phyloP scores from a whole-genome alignment of 192 early-diverging fungal genomes.

The Entomortierella chlamydospora region DNA sequence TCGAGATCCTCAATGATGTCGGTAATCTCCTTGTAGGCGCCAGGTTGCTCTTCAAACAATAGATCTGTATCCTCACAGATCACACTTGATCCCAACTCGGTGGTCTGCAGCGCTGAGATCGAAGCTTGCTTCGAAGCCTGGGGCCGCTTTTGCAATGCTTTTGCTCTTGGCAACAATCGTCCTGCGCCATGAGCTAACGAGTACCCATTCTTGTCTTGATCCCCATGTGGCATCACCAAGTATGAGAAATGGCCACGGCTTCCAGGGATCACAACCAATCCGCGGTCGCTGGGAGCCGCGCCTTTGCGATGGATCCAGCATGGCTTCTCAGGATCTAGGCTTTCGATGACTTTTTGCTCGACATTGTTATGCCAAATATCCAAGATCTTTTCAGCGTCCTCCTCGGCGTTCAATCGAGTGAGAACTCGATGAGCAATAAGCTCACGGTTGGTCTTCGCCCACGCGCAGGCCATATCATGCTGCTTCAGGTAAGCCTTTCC shows the following conservation, averaged over 20 bases:
- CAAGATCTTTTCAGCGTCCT: slow-evolving; percentile 52
- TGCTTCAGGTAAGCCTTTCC: slow-evolving; percentile 54
- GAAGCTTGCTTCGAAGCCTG: slow-evolving; percentile 45
- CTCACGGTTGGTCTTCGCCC: slow-evolving; percentile 66
- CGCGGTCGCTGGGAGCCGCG: slow-evolving; percentile 65
- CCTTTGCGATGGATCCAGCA: slow-evolving; percentile 70
- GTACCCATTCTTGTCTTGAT: slow-evolving; percentile 60
- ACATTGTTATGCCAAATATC: slow-evolving; percentile 73
- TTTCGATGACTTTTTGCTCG: slow-evolving; percentile 39
- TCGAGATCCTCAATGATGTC: slow-evolving; percentile 63
- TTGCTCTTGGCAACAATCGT: slow-evolving; percentile 57
- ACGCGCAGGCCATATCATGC: slow-evolving; percentile 61
- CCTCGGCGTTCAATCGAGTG: slow-evolving; percentile 41
- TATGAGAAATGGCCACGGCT: slow-evolving; percentile 68
- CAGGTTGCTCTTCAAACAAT: slow-evolving; percentile 69
- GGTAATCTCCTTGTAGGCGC: slow-evolving; percentile 70
- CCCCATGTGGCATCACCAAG: slow-evolving; percentile 61
- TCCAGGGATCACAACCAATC: slow-evolving; percentile 69
- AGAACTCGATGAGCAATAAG: slow-evolving; percentile 66
- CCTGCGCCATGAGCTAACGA: slow-evolving; percentile 72
- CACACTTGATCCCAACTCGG: slow-evolving; percentile 61
- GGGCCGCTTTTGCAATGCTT: slow-evolving; percentile 52
- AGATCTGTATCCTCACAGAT: slow-evolving; percentile 67
- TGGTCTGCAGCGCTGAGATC: slow-evolving; percentile 51
- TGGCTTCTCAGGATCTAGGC: slow-evolving; percentile 5